A percentile compares a stretch with the other conserved stretches of the same genome.
Evolutionary conservation across 768 basidiomycete species (phyloP).

Genomic region (Phanerochaete sordida): DNA sequence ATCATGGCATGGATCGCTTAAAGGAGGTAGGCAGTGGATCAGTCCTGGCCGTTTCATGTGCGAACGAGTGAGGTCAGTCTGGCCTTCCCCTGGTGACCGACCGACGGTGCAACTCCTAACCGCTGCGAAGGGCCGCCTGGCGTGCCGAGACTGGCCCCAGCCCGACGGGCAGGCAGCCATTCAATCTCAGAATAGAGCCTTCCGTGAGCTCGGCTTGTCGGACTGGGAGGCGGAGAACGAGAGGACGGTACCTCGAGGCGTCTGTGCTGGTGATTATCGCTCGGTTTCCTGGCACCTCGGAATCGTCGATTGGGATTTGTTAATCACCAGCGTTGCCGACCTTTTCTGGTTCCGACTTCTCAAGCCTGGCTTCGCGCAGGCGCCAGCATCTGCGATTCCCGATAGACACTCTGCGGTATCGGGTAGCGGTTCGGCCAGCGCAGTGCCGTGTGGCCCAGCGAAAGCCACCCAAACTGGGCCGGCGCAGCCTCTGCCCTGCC

Average conservation of each 20-base stretch:
- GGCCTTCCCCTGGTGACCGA: slow-evolving; percentile 11
- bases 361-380: background rate
- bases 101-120: slow-evolving; percentile 5
- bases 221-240: background rate
- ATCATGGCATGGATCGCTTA: slow-evolving; percentile 11
- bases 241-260: background rate
- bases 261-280: background rate
- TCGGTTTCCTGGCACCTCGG: background rate
- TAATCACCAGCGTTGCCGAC: background rate
- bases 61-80: slow-evolving; percentile 5
- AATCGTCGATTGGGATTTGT: background rate
- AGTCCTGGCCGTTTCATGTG: slow-evolving; percentile 10
- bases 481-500: background rate
- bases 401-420: background rate
- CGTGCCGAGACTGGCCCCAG: background rate
- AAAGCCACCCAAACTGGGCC: background rate
- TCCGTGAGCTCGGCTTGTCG: slow-evolving; percentile 5
- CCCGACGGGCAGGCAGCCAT: background rate
- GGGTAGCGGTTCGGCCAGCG: slow-evolving; percentile 1
- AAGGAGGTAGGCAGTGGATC: slow-evolving; percentile 10
- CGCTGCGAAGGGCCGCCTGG: background rate
- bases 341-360: background rate
- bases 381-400: background rate
- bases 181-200: background rate
- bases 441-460: background rate